Evolutionary conservation across 805 yeast species (phyloP), one percentile per base, ranked within the genome.

Genomic region (Candida alai): DNA sequence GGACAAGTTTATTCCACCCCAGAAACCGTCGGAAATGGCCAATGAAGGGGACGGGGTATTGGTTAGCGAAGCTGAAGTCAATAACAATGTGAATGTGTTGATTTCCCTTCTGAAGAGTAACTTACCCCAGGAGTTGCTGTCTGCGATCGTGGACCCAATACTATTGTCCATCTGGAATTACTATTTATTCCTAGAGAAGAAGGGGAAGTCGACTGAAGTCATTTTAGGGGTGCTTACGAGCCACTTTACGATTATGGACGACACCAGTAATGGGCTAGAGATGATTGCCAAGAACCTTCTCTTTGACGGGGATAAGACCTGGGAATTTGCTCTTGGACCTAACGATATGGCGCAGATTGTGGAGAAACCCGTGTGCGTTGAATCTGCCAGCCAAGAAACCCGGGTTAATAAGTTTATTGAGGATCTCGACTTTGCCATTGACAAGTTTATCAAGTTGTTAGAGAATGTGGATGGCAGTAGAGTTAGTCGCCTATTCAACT

Each of bases 11-110:
- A 47, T 53, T 38, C 80, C 80, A 0, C 21, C 19, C 6, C 16
- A 15, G 6, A 6, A 17, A 12, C n/a, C 24, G n/a, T 11, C 24
- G 24, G n/a, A 21, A 13, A 13, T 3, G 19, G 10, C 3, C 11
- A n/a, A n/a, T n/a, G 35, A 4, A 36, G 5, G n/a, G 3, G 45
- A 40, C 2, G 53, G 52, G 4, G 49, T 65, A 1, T 44, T 73
- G 1, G 67, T 70, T 0, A 34, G 61, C 5, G 82, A 75, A 32
- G 62, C 65, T 13, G 66, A 68, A 4, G 52, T 84, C 13, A 81
- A 83, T 45, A 79, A 82, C 51, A 62, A 67, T 4, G 62, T 84
- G 15, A 82, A 82, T 52, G 85, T 81, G 0, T 44, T 81, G n/a
- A 54, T 82, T 1, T 78, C 90, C 0, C 45, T 85, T 7, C 59